Evolutionary conservation across 345 rosid species (phyloP), one percentile per base, ranked within the genome.

Genomic region (Ceriops zippeliana): DNA sequence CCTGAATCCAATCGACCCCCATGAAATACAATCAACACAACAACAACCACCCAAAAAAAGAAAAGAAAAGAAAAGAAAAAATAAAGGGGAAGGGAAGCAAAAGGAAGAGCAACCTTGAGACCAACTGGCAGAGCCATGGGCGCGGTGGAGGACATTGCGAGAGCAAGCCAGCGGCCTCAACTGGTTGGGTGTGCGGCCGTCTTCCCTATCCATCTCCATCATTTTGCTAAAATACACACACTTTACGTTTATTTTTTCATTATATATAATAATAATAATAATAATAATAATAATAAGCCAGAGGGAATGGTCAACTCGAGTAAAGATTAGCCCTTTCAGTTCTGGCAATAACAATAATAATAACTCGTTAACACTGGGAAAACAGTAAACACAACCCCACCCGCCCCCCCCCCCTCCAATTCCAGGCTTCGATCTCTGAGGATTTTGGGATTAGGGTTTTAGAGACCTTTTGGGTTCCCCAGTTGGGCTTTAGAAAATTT

Each of bases 91-190:
- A 11, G 52, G 53, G 9, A 46, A 37, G 34, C 17, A 42, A 13
- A 42, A 13, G 17, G 49, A 42, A 6, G 30, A 13, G 26, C n/a
- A 53, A 91, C 99, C 99, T 85, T 91, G 98, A 35, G 87, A 82
- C 98, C 97, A 95, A 74, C 90, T 88, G 28, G 97, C 96, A 26
- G 99, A 95, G 64, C 99, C 99, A 80, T 95, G 96, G 58, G 97
- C 90, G 49, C 96, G 95, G 75, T 90, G 84, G 61, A 89, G 97
- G 63, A 86, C 77, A 74, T 79, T 86, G 53, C 89, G 91, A 20
- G 93, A 80, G 78, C 93, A 89, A 58, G 91, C 79, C 7, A 91
- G 84, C 3, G 93, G 96, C 74, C 97, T 85, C 75, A 91, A 74
- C 28, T 95, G 99, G 77, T 85, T 87, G 17, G 82, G 81, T 5